Conservation (phyloP, 1,284 basidiomycete genomes). For the Porodaedalea pini region DNA sequence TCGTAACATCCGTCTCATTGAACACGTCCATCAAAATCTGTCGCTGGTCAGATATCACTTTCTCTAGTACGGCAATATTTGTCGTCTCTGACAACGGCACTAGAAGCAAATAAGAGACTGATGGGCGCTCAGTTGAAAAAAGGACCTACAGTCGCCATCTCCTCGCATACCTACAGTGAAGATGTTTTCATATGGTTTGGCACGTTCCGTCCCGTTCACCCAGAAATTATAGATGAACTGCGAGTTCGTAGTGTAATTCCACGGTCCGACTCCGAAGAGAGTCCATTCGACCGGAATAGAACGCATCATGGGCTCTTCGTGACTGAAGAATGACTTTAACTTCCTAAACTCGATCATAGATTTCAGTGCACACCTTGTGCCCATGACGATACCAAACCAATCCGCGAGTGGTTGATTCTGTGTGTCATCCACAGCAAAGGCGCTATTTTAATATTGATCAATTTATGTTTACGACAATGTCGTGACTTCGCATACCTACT, state of each 20-base stretch:
- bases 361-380: conserved; percentile 42
- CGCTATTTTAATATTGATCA: conserved; percentile 36
- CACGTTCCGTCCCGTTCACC: conserved; percentile 54
- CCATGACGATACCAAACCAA: conserved; percentile 68
- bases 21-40: conserved; percentile 54
- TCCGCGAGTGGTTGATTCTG: conserved; percentile 64
- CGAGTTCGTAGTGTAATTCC: conserved; percentile 57
- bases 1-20: conserved; percentile 44
- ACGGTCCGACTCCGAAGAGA: conserved; percentile 50
- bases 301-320: conserved; percentile 66
- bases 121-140: neutral
- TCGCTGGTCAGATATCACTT: conserved; percentile 59
- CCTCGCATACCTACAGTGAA: conserved; percentile 68
- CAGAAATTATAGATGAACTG: conserved; percentile 57
- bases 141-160: conserved; percentile 48
- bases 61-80: conserved; percentile 49
- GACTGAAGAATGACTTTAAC: conserved; percentile 33
- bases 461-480: too few relatives aligned
- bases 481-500: neutral
- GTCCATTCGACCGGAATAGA: conserved; percentile 59
- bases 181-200: conserved; percentile 54
- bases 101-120: conserved; percentile 24
- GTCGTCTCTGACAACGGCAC: conserved; percentile 49
- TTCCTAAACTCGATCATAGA: neutral
- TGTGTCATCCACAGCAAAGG: conserved; percentile 66